Base-by-base conservation (phyloP, 352 stramenopile genomes). In the Pythium coloratum region DNA sequence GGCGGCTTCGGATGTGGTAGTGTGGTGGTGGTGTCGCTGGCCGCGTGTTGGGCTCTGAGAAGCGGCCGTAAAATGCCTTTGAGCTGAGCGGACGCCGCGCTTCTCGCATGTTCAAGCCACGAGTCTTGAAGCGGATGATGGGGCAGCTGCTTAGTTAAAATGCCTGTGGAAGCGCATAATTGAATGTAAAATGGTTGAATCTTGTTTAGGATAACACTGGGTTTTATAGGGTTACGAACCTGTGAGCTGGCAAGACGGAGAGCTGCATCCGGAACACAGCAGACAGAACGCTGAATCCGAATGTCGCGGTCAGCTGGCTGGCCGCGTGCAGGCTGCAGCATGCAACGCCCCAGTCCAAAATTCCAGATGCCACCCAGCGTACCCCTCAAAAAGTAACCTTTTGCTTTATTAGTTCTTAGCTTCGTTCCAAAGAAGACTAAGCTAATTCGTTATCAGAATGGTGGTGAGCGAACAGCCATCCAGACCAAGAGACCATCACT, bases 141-240 rank as follows among this genome's bases (percentile, higher is more conserved):
- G 12, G 42, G 44, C 58, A 64, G 58, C 58, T 64, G 58, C 34
- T 36, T 4, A 36, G 44, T 64, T 64, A 64, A 64, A 64, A 56
- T 49, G 2, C 42, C 42, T 32, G 13, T 62, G 6, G 20, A 4
- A 62, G n/a, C 28, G 6, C 0, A 62, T 62, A 33, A 13, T n/a
- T 20, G 6, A 10, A n/a, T 18, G 2, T 16, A 24, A 59, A 18
- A 47, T 49, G 6, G 33, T 24, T 14, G 20, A 49, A 49, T 20
- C 26, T 42, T 38, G 12, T 26, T 26, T 59, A 4, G 10, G 26
- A 6, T 6, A 16, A 40, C 1, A 28, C n/a, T n/a, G n/a, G 5
- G 16, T n/a, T 34, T 14, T 4, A 26, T 5, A 20, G 5, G 16
- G 32, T 49, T 59, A 20, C 54, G 33, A 20, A 13, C 12, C 12